These are phyloP conservation scores for Candida tropicalis DNA, from an alignment of 1,139 yeast species.

Conservation along the genomic window DNA sequence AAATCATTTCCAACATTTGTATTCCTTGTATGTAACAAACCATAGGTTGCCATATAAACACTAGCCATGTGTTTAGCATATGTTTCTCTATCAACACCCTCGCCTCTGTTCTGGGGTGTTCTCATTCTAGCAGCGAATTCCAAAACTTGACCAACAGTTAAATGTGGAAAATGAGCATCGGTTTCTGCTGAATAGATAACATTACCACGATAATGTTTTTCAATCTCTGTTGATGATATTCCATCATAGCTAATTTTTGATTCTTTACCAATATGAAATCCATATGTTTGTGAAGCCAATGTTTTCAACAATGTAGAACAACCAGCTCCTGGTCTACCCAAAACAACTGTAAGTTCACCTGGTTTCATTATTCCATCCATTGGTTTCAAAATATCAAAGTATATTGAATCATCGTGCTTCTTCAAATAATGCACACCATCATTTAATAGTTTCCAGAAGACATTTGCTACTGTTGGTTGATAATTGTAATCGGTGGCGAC, in stretches of 20 bases:
- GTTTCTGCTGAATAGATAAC: constrained; percentile 55
- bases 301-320: constrained; percentile 38
- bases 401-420: constrained; percentile 4
- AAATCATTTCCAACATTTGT: constrained; percentile 42
- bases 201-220: constrained; percentile 51
- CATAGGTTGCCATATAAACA: constrained; percentile 47
- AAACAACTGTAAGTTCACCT: constrained; percentile 38
- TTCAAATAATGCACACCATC: constrained; percentile 10
- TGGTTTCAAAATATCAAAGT: constrained; percentile 31
- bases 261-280: constrained; percentile 55
- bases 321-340: constrained; percentile 42
- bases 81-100: constrained; percentile 35
- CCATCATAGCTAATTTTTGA: constrained; percentile 37
- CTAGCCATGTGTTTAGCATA: constrained; percentile 47
- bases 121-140: constrained; percentile 46
- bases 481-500: constrained; percentile 78
- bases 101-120: constrained; percentile 43
- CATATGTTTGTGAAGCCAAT: constrained; percentile 37
- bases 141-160: constrained; percentile 54
- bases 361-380: constrained; percentile 38
- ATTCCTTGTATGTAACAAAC: constrained; percentile 35
- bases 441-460: constrained; percentile 27
- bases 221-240: constrained; percentile 42
- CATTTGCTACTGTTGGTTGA: constrained; percentile 70
- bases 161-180: constrained; percentile 56